A percentile compares a stretch with the other conserved stretches of the same genome.
Evolutionary conservation across 2,329 filamentous ascomycete species (phyloP).

Genomic region (Aureobasidium sp.): DNA sequence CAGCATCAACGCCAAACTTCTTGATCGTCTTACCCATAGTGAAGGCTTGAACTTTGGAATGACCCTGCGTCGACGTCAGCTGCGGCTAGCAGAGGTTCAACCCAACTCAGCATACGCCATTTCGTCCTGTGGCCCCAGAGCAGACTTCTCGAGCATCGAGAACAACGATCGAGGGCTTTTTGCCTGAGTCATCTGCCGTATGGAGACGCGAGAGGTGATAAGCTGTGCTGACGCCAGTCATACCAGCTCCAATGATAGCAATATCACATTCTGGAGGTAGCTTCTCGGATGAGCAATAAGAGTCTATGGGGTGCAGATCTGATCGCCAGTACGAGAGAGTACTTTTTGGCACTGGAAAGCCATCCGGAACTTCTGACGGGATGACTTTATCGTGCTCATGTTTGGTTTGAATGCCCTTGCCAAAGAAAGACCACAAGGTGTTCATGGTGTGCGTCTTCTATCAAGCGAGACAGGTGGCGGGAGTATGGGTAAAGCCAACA

Average conservation of each 20-base stretch:
- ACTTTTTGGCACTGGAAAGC: constrained; percentile 25
- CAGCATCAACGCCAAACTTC: constrained; percentile 22
- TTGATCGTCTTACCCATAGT: constrained; percentile 19
- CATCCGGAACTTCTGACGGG: not conserved
- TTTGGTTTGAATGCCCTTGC: not conserved
- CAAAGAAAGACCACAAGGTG: not conserved
- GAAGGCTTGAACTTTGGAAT: constrained; percentile 30
- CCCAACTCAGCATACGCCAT: constrained; percentile 17
- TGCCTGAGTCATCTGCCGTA: constrained; percentile 13
- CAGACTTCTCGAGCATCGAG: constrained; percentile 33
- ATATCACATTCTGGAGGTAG: constrained; percentile 25
- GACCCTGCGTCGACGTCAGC: constrained; percentile 15
- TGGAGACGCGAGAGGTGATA: constrained; percentile 24
- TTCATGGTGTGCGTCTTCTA: not conserved
- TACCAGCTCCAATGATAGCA: constrained; percentile 32
- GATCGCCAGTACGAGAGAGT: constrained; percentile 34
- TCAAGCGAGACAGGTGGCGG: not conserved
- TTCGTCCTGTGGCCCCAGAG: constrained; percentile 33
- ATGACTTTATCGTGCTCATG: not conserved
- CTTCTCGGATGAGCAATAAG: constrained; percentile 19
- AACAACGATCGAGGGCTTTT: constrained; percentile 25
- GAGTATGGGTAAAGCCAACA: not conserved
- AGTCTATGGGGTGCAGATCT: constrained; percentile 29
- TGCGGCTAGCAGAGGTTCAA: not conserved
- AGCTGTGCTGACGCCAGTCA: constrained; percentile 30